Percentiles rank a stretch among this genome's conserved stretches.
Evolutionary conservation across 306 rosid genomes (phyloP).

Genomic region (Rosa lucieae): DNA sequence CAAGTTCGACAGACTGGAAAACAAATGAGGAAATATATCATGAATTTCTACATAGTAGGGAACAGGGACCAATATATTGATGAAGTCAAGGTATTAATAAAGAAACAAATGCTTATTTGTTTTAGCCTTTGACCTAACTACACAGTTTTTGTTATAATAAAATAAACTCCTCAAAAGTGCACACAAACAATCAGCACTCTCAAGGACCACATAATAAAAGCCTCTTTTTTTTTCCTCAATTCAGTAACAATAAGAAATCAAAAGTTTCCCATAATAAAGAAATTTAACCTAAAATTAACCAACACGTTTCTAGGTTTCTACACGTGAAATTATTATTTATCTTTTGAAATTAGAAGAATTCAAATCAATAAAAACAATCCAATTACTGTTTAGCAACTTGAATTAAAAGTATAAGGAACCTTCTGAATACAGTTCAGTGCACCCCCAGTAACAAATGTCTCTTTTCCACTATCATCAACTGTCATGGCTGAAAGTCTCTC

Average conservation of each 20-base stretch:
- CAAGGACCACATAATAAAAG: not conserved
- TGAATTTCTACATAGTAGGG: constrained; percentile 19
- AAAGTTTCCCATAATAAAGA: not conserved
- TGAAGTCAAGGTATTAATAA: not conserved
- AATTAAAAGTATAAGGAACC: constrained; percentile 42
- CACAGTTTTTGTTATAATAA: not conserved
- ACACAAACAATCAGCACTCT: not conserved
- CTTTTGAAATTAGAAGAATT: constrained; percentile 5
- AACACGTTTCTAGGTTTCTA: not conserved
- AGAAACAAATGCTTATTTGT: not conserved
- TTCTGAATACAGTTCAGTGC: constrained; percentile 78
- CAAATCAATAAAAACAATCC: not conserved
- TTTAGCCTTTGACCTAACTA: not conserved
- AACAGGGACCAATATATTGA: constrained; percentile 6
- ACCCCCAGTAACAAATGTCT: constrained; percentile 86
- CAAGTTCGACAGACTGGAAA: constrained; percentile 86
- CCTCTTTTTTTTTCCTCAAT: not conserved
- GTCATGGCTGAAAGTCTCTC: constrained; percentile 90
- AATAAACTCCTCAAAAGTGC: constrained; percentile 6
- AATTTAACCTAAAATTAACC: not conserved
- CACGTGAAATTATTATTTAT: not conserved
- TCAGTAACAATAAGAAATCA: not conserved
- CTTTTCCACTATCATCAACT: constrained; percentile 80
- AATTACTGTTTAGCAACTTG: constrained; percentile 16
- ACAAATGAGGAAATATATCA: constrained; percentile 24